Evolutionary conservation across 208 protist species (phyloP).

Genomic region (Vickermania spadyakhi): DNA sequence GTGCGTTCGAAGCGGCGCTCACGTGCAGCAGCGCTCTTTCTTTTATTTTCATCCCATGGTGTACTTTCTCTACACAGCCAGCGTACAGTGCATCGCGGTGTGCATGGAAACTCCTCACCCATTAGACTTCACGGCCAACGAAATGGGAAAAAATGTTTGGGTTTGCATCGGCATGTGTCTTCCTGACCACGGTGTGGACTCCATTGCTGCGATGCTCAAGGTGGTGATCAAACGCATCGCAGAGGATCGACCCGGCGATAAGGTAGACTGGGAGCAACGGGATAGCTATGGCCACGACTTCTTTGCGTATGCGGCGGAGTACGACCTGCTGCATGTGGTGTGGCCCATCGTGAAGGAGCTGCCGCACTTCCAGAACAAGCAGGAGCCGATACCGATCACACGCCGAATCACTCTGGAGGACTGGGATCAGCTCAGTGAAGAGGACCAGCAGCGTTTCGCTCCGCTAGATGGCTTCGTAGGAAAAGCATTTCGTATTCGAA

Average conservation of each 20-base stretch:
- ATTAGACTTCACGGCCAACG: not conserved
- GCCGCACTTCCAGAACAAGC: not conserved
- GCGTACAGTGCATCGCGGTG: not conserved
- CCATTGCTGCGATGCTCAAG: not conserved
- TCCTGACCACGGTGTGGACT: not conserved
- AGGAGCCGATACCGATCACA: not conserved
- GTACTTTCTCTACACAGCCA: not conserved
- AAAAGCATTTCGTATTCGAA: not conserved
- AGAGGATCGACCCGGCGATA: not conserved
- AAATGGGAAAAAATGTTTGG: not conserved
- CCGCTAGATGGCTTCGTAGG: not conserved
- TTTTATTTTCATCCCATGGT: not conserved
- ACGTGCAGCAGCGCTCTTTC: not conserved
- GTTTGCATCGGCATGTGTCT: not conserved
- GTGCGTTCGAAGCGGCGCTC: not conserved
- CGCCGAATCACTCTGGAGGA: not conserved
- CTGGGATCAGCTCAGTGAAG: not conserved
- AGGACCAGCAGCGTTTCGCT: not conserved
- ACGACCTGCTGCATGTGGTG: not conserved
- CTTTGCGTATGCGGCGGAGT: not conserved
- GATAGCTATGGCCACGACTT: not conserved
- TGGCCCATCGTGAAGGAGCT: not conserved
- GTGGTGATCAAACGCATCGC: not conserved
- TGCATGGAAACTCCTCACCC: not conserved
- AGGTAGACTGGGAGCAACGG: not conserved